Evolutionary conservation across 805 yeast genomes (phyloP), one percentile per base, ranked within the genome.

Genomic region (Wickerhamia fluorescens): DNA sequence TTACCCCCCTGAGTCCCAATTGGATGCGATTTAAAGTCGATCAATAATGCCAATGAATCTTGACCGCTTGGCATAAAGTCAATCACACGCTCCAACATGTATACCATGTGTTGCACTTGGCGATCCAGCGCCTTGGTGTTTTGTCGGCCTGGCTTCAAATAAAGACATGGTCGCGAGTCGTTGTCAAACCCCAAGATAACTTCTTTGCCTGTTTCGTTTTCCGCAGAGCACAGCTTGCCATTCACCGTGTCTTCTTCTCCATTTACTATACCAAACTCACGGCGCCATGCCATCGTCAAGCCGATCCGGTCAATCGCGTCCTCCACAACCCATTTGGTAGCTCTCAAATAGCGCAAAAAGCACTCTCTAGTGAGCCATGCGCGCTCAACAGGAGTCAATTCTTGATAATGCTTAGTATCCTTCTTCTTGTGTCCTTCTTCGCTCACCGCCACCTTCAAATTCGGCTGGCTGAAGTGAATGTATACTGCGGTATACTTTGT

Each of bases 401-500:
- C 31, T 25, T 41, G 41, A 27, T 49, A 49, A 28, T 54, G 52
- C n/a, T 53, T 53, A 2, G 53, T 50, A 14, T 54, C 54, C 18
- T 58, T 51, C 31, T 51, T 53, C 29, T 69, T 68, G 25, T 61
- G 60, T 13, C 60, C 55, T 14, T 68, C 66, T 44, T 77, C 84
- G 14, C 56, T 56, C 8, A 57, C 48, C 2, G 82, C 75, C 8
- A 79, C 49, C 14, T 44, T 49, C 27, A 81, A 51, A 4, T 58
- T 72, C 6, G 73, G 62, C 35, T 66, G 67, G 51, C 27, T 11
- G 19, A 86, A 83, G 54, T 84, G 76, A 25, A 59, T 51, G 32
- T 78, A 60, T 4, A 88, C 82, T n/a, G 53, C 48, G n/a, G 56
- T 38, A 46, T 80, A 88, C 57, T 78, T 78, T 14, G 49, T 53